Percentiles rank a stretch among this genome's conserved stretches.
phyloP scores from a whole-genome alignment of 192 early-diverging fungal species.

The Diversispora epigaea region DNA sequence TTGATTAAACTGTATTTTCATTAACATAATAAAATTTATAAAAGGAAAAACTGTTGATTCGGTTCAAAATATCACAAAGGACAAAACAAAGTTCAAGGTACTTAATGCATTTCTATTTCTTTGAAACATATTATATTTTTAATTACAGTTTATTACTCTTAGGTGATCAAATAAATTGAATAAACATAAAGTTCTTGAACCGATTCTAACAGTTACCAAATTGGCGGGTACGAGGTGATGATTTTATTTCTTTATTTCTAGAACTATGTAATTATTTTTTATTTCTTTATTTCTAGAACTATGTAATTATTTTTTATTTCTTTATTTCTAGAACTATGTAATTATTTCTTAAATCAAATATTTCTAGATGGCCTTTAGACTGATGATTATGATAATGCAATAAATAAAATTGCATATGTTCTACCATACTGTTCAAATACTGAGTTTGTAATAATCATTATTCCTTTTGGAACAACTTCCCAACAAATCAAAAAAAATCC shows the following conservation, averaged over 20 bases:
- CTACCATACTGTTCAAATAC: slow-evolving; percentile 10
- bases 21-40: too few relatives aligned
- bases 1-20: too few relatives aligned
- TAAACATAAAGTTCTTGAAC: slow-evolving; percentile 22
- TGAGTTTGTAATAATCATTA: slow-evolving; percentile 15
- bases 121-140: slow-evolving; percentile 5
- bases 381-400: slow-evolving; percentile 21
- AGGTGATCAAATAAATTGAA: slow-evolving; percentile 27
- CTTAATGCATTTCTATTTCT: neutral
- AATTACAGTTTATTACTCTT: slow-evolving; percentile 23
- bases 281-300: too few relatives aligned
- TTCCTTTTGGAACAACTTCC: neutral
- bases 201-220: slow-evolving; percentile 16
- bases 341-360: slow-evolving; percentile 2
- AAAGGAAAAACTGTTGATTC: neutral
- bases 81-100: slow-evolving; percentile 22
- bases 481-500: slow-evolving; percentile 16
- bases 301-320: too few relatives aligned
- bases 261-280: slow-evolving; percentile 22
- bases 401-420: slow-evolving; percentile 20
- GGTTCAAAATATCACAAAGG: too few relatives aligned
- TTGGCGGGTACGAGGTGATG: slow-evolving; percentile 13
- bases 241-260: slow-evolving; percentile 17
- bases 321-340: too few relatives aligned
- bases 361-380: neutral